Percentiles rank a stretch among this genome's conserved stretches.
Conservation (phyloP, 192 early-diverging fungal species). For the Entomortierella parvispora region DNA sequence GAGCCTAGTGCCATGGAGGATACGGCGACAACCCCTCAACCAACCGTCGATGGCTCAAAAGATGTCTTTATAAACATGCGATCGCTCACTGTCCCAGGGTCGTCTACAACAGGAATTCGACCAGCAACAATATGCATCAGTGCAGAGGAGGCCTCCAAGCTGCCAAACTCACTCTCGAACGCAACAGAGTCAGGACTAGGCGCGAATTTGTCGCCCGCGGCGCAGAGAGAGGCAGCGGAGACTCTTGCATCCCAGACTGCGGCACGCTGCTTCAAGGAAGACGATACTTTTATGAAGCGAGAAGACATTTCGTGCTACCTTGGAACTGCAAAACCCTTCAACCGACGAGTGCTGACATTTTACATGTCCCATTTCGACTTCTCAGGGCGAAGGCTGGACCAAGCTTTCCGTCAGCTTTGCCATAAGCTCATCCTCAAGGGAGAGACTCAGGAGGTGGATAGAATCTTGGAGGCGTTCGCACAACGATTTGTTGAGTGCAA, state of each 20-base stretch:
- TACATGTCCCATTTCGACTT: slow-evolving; percentile 88
- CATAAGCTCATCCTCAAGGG: slow-evolving; percentile 81
- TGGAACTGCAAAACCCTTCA: slow-evolving; percentile 62
- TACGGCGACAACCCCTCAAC: too few species aligned
- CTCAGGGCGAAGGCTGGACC: slow-evolving; percentile 71
- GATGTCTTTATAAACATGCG: too few species aligned
- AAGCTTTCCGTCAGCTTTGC: slow-evolving; percentile 80
- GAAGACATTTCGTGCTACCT: slow-evolving; percentile 59
- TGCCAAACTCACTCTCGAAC: not conserved
- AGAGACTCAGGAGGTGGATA: slow-evolving; percentile 91
- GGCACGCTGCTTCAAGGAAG: slow-evolving; percentile 48
- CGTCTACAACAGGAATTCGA: not conserved
- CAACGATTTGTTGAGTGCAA: slow-evolving; percentile 87
- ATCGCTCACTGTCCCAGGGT: too few species aligned
- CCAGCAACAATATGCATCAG: slow-evolving; percentile 11
- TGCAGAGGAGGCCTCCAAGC: slow-evolving; percentile 1
- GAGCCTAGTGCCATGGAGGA: too few species aligned
- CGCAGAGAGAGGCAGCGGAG: slow-evolving; percentile 1
- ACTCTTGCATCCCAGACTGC: slow-evolving; percentile 9
- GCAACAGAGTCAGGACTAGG: not conserved
- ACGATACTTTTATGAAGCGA: slow-evolving; percentile 50
- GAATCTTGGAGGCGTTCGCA: slow-evolving; percentile 84
- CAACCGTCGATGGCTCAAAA: too few species aligned
- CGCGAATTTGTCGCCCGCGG: not conserved
- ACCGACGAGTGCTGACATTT: slow-evolving; percentile 61